Conservation (phyloP, 2,329 filamentous ascomycete genomes). For the Lachnellula cervina region DNA sequence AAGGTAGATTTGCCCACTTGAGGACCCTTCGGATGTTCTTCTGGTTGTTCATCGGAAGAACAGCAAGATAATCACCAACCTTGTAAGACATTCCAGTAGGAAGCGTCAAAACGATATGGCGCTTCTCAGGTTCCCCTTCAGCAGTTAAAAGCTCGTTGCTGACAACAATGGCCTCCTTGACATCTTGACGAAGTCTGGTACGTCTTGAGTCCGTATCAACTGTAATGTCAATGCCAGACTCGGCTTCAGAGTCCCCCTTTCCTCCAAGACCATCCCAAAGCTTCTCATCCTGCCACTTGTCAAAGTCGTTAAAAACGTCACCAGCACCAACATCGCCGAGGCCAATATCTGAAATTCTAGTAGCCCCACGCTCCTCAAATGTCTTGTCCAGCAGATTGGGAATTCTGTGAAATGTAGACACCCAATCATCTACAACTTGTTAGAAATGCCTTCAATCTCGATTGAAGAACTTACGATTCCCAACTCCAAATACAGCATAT, state of each 20-base stretch:
- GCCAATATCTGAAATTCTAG: constrained; percentile 13
- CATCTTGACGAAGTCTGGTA: constrained; percentile 51
- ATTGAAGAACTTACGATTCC: constrained; percentile 37
- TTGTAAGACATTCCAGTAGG: constrained; percentile 16
- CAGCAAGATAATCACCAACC: constrained; percentile 19
- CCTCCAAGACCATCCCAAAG: constrained; percentile 40
- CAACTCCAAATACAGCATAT: constrained; percentile 69
- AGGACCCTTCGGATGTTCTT: constrained; percentile 43
- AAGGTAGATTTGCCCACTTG: constrained; percentile 50
- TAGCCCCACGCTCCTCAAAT: constrained; percentile 9
- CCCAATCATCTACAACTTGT: constrained; percentile 42
- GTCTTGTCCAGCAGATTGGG: constrained; percentile 55
- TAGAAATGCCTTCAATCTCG: constrained; percentile 29
- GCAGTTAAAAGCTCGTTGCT: constrained; percentile 48
- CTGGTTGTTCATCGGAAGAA: constrained; percentile 14
- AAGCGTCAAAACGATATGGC: constrained; percentile 47
- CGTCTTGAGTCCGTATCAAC: constrained; percentile 21
- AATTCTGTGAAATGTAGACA: constrained; percentile 60
- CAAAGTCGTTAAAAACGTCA: constrained; percentile 65
- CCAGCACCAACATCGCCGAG: constrained; percentile 27
- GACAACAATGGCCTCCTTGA: constrained; percentile 56
- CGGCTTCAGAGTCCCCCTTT: constrained; percentile 12
- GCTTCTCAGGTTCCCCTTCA: constrained; percentile 50
- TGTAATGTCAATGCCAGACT: constrained; percentile 17
- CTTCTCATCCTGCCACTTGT: constrained; percentile 59